These are phyloP conservation scores for Novymonas esmeraldas DNA, from an alignment of 208 protist genomes.

Conservation along the genomic window DNA sequence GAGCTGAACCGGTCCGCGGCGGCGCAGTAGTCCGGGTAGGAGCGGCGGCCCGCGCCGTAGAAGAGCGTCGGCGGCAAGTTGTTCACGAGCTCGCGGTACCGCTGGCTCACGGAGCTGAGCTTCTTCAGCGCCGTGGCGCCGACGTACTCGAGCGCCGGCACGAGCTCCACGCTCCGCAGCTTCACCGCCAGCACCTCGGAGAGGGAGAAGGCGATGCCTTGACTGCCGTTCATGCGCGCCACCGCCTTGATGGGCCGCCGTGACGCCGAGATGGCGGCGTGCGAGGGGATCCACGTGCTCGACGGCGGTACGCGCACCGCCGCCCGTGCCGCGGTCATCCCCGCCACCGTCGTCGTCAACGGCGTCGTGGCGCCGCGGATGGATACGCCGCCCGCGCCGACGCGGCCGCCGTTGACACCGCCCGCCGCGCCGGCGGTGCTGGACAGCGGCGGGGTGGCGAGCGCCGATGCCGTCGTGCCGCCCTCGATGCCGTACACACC, in stretches of 20 bases:
- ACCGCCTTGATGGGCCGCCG: conserved; percentile 39
- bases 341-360: conserved; percentile 22
- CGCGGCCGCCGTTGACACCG: neutral
- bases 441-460: conserved; percentile 6
- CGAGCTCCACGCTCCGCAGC: conserved; percentile 65
- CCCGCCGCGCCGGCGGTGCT: conserved; percentile 1
- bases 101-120: conserved; percentile 58
- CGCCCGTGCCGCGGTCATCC: conserved; percentile 21
- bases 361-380: conserved; percentile 27
- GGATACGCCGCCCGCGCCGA: neutral
- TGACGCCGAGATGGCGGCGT: conserved; percentile 15
- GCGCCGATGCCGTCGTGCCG: conserved; percentile 22
- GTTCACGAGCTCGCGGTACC: conserved; percentile 68
- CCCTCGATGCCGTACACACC: conserved; percentile 39
- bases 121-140: conserved; percentile 66
- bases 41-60: conserved; percentile 35
- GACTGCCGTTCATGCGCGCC: conserved; percentile 18
- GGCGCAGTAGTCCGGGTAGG: conserved; percentile 81
- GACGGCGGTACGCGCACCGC: conserved; percentile 22
- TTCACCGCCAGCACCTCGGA: conserved; percentile 49
- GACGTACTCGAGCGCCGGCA: conserved; percentile 76
- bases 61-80: conserved; percentile 74
- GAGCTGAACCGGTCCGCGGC: conserved; percentile 49
- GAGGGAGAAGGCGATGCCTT: conserved; percentile 49
- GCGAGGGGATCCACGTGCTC: conserved; percentile 35